Base-by-base conservation (phyloP, 2,329 filamentous ascomycete species). In the Ascochyta fabae region DNA sequence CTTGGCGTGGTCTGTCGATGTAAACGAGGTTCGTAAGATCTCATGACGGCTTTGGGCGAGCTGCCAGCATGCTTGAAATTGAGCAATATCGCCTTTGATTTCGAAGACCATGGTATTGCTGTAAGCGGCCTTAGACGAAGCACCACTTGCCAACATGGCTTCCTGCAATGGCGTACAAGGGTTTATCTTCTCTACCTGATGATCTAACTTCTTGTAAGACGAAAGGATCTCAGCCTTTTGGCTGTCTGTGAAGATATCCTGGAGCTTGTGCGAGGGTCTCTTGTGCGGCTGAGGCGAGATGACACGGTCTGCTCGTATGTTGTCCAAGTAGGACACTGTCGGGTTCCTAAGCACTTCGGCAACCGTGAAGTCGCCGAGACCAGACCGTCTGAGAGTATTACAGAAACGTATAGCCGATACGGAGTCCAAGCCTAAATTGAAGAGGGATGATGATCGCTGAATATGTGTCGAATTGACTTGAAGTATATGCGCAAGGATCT, bases 121-220 rank as follows among this genome's bases (percentile, higher is more conserved):
- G 70, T 96, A 96, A 2, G 86, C 80, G 1, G 76, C 75, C 10
- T 77, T 72, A 1, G 74, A 74, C 65, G 76, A 76, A 4, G 72
- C 62, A 24, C 76, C 76, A 8, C 85, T 84, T 3, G 86, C 88
- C 0, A 96, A 79, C 92, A 96, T 96, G 0, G 88, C 89, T 77
- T 96, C 90, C 72, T 97, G 93, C 0, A 97, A 78, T 0, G 92
- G 90, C 1, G 92, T 96, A 69, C 93, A 96, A 0, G 92, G 92
- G 5, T 93, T 76, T 8, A 96, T 80, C 1, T 78, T 79, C 27
- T 83, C 75, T 3, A 89, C 77, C 0, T 62, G 40, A 4, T 73
- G 70, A 6, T 61, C 64, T 31, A 51, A 38, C 15, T 50, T 16
- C 12, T 61, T 13, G 35, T 66, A 64, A 15, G 48, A 15, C 1